phyloP scores from a whole-genome alignment of 2,329 filamentous ascomycete genomes.

The Chaetomium strumarium region DNA sequence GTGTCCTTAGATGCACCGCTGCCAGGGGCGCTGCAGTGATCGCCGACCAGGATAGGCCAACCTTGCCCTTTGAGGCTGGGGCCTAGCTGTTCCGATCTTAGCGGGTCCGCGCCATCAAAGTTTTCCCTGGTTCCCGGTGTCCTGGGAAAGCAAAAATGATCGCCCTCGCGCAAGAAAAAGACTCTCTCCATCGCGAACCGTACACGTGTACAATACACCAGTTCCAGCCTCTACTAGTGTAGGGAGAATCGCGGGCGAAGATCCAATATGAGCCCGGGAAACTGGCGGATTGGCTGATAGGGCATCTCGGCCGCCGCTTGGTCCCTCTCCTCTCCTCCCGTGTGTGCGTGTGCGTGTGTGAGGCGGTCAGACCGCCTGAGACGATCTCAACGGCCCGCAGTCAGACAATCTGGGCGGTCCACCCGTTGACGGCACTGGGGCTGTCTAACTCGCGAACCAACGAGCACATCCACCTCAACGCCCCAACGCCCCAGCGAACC shows the following conservation, averaged over 20 bases:
- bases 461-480: background rate
- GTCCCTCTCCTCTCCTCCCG: no score
- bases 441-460: background rate
- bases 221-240: no score
- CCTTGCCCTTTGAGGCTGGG: slow-evolving; percentile 19
- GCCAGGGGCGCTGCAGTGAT: slow-evolving; percentile 19
- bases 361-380: slow-evolving; percentile 17
- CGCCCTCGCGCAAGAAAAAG: background rate
- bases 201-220: slow-evolving; percentile 6
- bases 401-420: slow-evolving; percentile 12
- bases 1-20: slow-evolving; percentile 5
- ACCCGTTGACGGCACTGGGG: background rate
- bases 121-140: background rate
- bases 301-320: slow-evolving; percentile 13
- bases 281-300: slow-evolving; percentile 4
- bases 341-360: no score
- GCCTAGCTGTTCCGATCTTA: slow-evolving; percentile 21
- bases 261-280: background rate
- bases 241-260: background rate
- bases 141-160: background rate
- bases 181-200: background rate
- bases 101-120: slow-evolving; percentile 10
- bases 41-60: slow-evolving; percentile 23
- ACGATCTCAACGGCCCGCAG: slow-evolving; percentile 19
- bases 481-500: background rate